These are phyloP conservation scores for Aspergillus diversus DNA, from an alignment of 495 filamentous ascomycete species.

Conservation along the genomic window DNA sequence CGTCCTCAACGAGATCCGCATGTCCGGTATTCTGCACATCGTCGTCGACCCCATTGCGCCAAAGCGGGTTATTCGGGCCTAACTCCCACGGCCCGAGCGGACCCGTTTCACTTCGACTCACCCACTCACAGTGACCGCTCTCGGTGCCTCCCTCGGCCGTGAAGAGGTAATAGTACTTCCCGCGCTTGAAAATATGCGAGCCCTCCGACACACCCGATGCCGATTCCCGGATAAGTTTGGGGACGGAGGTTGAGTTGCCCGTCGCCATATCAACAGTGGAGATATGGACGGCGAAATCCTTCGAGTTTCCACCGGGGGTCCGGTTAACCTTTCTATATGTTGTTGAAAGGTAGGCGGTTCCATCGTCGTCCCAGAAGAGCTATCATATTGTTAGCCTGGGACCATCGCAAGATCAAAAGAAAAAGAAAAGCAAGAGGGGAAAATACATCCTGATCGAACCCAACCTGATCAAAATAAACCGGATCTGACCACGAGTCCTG, in stretches of 20 bases:
- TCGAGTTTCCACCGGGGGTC: conserved; percentile 30
- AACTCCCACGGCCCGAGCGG: conserved; percentile 61
- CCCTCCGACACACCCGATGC: conserved; percentile 61
- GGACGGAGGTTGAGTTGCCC: conserved; percentile 38
- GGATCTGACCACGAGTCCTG: conserved; percentile 51
- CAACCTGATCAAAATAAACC: conserved; percentile 52
- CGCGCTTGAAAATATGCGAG: conserved; percentile 67
- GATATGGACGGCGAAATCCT: conserved; percentile 47
- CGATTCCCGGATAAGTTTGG: conserved; percentile 58
- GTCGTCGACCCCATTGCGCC: conserved; percentile 38
- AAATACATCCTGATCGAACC: conserved; percentile 52
- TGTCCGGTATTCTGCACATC: conserved; percentile 48
- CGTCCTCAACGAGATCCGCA: conserved; percentile 50
- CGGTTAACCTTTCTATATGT: conserved; percentile 39
- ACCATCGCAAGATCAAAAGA: background rate
- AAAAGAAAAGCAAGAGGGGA: background rate
- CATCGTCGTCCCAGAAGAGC: conserved; percentile 49
- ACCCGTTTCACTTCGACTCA: conserved; percentile 39
- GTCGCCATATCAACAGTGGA: conserved; percentile 43
- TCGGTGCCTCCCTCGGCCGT: conserved; percentile 69
- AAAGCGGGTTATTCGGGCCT: conserved; percentile 42
- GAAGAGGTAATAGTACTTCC: conserved; percentile 69
- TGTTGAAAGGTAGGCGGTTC: conserved; percentile 41
- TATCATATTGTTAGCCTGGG: conserved; percentile 6
- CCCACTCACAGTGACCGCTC: conserved; percentile 56